Evolutionary conservation across 805 yeast species (phyloP).

Genomic region (Hanseniaspora mollemarum): DNA sequence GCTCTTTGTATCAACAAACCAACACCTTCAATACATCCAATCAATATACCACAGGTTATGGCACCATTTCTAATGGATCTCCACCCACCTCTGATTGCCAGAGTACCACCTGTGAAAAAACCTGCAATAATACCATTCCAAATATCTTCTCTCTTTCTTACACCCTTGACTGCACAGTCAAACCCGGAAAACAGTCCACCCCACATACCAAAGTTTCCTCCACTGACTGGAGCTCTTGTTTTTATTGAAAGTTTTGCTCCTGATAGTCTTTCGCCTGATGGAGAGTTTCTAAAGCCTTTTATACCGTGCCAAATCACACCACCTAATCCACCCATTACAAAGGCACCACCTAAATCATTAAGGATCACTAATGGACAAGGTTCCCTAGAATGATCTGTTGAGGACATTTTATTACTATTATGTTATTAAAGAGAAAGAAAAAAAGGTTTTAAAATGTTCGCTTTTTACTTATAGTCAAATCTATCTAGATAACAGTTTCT

Average conservation of each 20-base stretch:
- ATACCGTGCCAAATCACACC: conserved; percentile 99
- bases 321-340: conserved; percentile 98
- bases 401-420: conserved; percentile 36
- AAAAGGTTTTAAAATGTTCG: no score
- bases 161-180: conserved; percentile 90
- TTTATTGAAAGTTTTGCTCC: conserved; percentile 86
- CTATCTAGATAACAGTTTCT: no score
- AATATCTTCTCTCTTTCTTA: conserved; percentile 96
- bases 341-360: conserved; percentile 98
- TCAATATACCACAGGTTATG: conserved; percentile 90
- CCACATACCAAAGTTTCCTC: conserved; percentile 99
- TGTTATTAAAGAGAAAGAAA: no score
- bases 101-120: conserved; percentile 93
- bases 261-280: conserved; percentile 84
- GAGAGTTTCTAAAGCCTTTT: conserved; percentile 96
- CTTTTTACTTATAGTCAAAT: no score
- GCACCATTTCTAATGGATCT: conserved; percentile 93
- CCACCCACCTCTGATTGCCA: conserved; percentile 98
- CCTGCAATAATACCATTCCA: conserved; percentile 98
- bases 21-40: conserved; percentile 96
- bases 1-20: conserved; percentile 95
- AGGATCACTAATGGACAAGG: conserved; percentile 96
- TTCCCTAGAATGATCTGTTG: conserved; percentile 96
- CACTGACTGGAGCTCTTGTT: conserved; percentile 95
- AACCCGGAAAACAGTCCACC: conserved; percentile 94